Base-by-base conservation (phyloP, 495 filamentous ascomycete species). In the Lasiosphaeria ovina region DNA sequence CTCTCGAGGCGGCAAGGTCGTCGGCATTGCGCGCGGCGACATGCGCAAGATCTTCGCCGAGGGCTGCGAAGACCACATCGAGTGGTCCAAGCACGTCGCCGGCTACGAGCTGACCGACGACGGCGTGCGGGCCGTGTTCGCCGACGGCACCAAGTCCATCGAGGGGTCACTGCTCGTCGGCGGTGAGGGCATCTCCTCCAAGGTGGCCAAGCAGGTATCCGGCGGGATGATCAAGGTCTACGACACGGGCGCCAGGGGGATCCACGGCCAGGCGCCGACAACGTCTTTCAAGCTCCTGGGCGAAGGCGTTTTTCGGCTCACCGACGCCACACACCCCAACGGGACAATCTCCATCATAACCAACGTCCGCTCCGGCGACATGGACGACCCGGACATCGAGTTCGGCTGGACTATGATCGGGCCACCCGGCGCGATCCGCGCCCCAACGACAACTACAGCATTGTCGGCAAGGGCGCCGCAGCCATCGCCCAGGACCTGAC, bases 331-430 rank as follows among this genome's bases (percentile, higher is more conserved):
- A 16, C 70, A 71, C 24, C 64, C 70, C 3, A 62, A 72, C 3
- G 79, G 79, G 33, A 58, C 56, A 10, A 65, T 78, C n/a, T 80
- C 77, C 48, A 54, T 79, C 45, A 84, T 84, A 51, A 85, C 82
- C 7, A 85, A 85, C 51, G 76, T 85, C 3, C 73, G 82, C 10
- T 62, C 80, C n/a, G 73, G 70, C 6, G 81, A 84, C 6, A 80
- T 82, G 80, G 76, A 83, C 55, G 74, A 85, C 62, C 80, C 80
- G 0, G 66, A 71, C 31, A 55, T 83, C 11, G 1, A 77, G 33
- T 84, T 84, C 62, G 82, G 82, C 3, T 85, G 81, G 81, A 85
- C 81, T 0, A 75, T 85, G 79, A 74, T 69, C 3, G 81, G 69
- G n/a, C 66, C 73, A 54, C 79, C 82, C 6, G 81, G 80, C 4